Conservation (phyloP, 2,329 filamentous ascomycete species). For the Claviceps monticola region DNA sequence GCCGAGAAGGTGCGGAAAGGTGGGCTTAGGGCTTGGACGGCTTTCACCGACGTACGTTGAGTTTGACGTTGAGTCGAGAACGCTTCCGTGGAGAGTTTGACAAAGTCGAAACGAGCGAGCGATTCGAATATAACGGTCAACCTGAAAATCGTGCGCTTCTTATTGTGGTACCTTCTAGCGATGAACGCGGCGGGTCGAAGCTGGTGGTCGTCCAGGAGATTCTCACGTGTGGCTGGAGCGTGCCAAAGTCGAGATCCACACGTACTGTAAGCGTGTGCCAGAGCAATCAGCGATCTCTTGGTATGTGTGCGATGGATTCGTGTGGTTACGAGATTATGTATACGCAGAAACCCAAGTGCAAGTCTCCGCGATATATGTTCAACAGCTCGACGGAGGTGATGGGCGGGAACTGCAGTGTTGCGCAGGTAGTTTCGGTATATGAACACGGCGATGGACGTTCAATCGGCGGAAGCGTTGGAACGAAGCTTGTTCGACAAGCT, state of each 20-base stretch:
- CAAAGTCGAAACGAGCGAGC: neutral
- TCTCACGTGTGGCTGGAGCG: conserved; percentile 6
- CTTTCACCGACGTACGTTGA: neutral
- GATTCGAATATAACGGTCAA: neutral
- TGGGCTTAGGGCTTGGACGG: conserved; percentile 2
- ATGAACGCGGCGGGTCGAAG: no score
- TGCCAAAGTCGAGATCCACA: conserved; percentile 4
- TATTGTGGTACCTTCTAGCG: neutral
- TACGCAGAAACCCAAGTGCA: no score
- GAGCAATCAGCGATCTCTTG: neutral
- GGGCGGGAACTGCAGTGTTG: no score
- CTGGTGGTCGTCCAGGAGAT: no score
- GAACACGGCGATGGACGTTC: no score
- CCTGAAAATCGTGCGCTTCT: neutral
- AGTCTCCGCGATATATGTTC: no score
- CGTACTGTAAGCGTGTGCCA: conserved; percentile 1
- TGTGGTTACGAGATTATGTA: neutral
- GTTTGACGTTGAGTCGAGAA: neutral
- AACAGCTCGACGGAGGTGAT: no score
- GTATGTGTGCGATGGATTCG: neutral
- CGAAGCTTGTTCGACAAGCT: no score
- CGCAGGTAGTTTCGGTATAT: no score
- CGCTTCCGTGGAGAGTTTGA: neutral
- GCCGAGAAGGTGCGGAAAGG: conserved; percentile 4
- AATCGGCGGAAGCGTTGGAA: neutral